Conservation (phyloP, 345 rosid genomes). For the Melaleuca alternifolia region DNA sequence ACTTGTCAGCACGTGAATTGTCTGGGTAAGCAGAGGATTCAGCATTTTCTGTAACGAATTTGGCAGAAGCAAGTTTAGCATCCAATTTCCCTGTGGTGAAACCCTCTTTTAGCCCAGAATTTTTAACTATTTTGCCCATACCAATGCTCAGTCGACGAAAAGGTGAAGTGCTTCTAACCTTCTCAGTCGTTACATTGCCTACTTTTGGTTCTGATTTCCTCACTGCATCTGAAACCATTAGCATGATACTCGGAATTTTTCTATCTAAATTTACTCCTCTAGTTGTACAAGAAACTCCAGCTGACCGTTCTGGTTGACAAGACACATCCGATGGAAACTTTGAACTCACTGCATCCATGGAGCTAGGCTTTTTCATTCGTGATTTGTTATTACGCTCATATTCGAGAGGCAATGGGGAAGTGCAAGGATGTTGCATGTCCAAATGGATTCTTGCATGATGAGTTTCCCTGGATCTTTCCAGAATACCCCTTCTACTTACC, state of each 20-base stretch:
- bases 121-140: slow-evolving; percentile 44
- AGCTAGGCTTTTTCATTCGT: slow-evolving; percentile 15
- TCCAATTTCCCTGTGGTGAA: slow-evolving; percentile 15
- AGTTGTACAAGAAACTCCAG: slow-evolving; percentile 14
- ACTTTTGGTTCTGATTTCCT: slow-evolving; percentile 22
- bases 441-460: slow-evolving; percentile 8
- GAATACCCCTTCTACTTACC: not conserved
- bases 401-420: slow-evolving; percentile 32
- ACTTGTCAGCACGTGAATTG: slow-evolving; percentile 11
- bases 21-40: slow-evolving; percentile 26
- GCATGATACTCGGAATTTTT: slow-evolving; percentile 8
- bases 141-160: slow-evolving; percentile 56
- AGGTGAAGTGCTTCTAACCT: slow-evolving; percentile 64
- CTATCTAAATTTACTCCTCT: slow-evolving; percentile 16
- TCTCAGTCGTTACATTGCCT: slow-evolving; percentile 32
- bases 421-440: slow-evolving; percentile 10
- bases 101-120: slow-evolving; percentile 32
- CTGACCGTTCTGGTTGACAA: slow-evolving; percentile 16
- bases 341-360: slow-evolving; percentile 7
- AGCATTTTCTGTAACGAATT: slow-evolving; percentile 22
- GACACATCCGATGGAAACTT: slow-evolving; percentile 21
- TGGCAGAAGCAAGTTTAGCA: slow-evolving; percentile 22
- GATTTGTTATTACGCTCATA: slow-evolving; percentile 16
- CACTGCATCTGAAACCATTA: slow-evolving; percentile 2
- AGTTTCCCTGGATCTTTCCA: slow-evolving; percentile 14